phyloP scores from a whole-genome alignment of 345 rosid species.

The Stellera chamaejasme region DNA sequence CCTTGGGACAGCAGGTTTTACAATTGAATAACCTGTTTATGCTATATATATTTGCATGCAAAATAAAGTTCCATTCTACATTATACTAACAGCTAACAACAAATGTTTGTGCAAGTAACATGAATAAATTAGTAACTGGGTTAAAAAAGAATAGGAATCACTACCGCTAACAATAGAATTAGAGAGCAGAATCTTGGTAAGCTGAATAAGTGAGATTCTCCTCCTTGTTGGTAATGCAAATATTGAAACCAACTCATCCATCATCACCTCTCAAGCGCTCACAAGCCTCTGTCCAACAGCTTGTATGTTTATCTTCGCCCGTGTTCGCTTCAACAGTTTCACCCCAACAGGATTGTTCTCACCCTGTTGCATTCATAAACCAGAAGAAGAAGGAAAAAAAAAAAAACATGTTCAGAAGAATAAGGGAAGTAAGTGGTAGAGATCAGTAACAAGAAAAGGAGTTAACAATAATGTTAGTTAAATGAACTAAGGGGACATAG shows the following conservation, averaged over 20 bases:
- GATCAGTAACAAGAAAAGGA: neutral
- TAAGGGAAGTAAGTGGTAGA: neutral
- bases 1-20: conserved; percentile 82
- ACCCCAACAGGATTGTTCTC: conserved; percentile 48
- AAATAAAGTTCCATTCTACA: too few species aligned
- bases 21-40: too few species aligned
- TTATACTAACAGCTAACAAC: too few species aligned
- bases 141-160: too few species aligned
- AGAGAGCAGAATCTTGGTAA: too few species aligned
- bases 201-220: too few species aligned
- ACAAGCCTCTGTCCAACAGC: conserved; percentile 5
- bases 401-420: too few species aligned
- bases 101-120: too few species aligned
- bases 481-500: neutral
- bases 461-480: neutral
- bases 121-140: neutral
- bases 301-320: conserved; percentile 33
- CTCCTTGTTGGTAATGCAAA: neutral
- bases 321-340: conserved; percentile 38
- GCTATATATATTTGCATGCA: too few species aligned
- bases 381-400: neutral
- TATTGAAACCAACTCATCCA: neutral
- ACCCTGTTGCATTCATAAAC: conserved; percentile 35
- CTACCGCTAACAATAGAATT: too few species aligned
- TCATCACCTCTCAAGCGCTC: conserved; percentile 16